A percentile compares a stretch with the other conserved stretches of the same genome.
These are phyloP conservation scores for Grosmannia huntii DNA, from an alignment of 2,329 filamentous ascomycete species.

Conservation along the genomic window DNA sequence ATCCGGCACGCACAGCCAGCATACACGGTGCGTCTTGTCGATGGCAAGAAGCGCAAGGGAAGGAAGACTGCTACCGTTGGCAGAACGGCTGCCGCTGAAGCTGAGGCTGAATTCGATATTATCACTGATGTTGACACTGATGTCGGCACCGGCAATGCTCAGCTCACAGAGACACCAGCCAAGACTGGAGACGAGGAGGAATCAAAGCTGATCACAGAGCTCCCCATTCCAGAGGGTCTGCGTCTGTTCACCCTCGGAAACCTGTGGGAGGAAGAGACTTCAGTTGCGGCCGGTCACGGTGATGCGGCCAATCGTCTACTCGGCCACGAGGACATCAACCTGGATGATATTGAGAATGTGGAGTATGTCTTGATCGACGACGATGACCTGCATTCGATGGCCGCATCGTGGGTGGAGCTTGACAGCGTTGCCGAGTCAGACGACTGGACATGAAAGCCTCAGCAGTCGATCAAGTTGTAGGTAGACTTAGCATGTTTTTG, in stretches of 20 bases:
- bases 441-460: background rate
- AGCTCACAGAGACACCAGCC: background rate
- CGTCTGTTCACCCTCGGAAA: background rate
- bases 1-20: background rate
- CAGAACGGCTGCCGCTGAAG: background rate
- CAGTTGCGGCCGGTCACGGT: background rate
- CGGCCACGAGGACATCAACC: background rate
- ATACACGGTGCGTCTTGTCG: background rate
- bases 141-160: background rate
- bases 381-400: constrained; percentile 6
- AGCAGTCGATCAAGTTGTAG: background rate
- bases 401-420: constrained; percentile 7
- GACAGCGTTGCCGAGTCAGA: constrained; percentile 4
- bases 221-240: background rate
- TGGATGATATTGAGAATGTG: background rate
- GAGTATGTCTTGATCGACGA: constrained; percentile 6
- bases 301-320: background rate
- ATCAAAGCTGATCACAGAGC: background rate
- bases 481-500: too few species aligned
- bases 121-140: too few species aligned
- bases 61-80: background rate
- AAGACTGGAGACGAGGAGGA: background rate
- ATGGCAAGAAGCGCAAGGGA: background rate
- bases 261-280: background rate
- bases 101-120: background rate